A percentile compares a stretch with the other conserved stretches of the same genome.
phyloP scores from a whole-genome alignment of 139 green algal species.

The Mesotaenium endlicherianum region DNA sequence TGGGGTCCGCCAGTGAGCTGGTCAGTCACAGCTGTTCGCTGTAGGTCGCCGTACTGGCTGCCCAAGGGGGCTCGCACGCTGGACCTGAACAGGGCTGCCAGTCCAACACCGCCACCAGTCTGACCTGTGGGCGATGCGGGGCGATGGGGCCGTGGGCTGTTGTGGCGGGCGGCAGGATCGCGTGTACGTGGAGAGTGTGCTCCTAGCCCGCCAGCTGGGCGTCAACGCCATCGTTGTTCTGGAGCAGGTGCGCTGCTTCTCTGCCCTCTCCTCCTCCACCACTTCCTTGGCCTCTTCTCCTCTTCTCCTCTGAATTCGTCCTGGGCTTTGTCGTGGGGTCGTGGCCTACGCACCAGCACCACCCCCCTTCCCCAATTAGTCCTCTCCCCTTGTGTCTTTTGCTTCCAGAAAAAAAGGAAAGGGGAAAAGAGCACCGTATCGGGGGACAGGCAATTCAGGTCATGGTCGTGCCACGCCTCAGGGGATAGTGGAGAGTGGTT shows the following conservation, averaged over 20 bases:
- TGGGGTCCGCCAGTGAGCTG: too few species aligned
- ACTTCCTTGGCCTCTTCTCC: neutral
- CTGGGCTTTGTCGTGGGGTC: neutral
- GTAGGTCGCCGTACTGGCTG: too few species aligned
- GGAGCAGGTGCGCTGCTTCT: conserved; percentile 56
- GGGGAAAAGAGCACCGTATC: neutral
- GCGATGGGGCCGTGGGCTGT: too few species aligned
- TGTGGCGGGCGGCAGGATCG: conserved; percentile 53
- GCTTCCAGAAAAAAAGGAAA: conserved; percentile 15
- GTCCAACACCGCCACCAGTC: too few species aligned
- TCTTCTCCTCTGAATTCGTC: neutral
- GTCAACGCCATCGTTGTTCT: conserved; percentile 65
- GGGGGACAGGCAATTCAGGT: neutral
- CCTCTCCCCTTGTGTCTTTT: neutral
- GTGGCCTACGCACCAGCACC: too few species aligned
- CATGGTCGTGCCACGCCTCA: too few species aligned
- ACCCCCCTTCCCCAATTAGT: too few species aligned
- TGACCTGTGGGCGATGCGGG: too few species aligned
- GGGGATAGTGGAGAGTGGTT: too few species aligned
- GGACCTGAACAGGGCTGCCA: too few species aligned
- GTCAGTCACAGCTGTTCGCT: too few species aligned
- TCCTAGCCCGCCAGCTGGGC: conserved; percentile 60
- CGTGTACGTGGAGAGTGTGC: conserved; percentile 65
- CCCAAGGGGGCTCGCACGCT: too few species aligned
- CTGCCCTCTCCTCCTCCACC: neutral